phyloP scores from a whole-genome alignment of 352 stramenopile species.

The Globisporangium polare region DNA sequence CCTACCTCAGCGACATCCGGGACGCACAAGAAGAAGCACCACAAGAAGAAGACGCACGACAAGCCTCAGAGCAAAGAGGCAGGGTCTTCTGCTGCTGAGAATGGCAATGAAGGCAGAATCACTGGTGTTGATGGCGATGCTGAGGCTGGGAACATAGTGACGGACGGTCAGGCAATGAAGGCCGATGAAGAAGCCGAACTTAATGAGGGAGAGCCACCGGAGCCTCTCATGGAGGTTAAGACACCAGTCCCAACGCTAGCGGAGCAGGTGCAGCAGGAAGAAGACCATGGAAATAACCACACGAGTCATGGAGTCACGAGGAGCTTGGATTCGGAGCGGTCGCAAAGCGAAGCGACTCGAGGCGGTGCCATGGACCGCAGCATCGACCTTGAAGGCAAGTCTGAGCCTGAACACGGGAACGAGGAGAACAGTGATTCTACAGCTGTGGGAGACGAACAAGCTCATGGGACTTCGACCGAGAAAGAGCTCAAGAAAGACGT shows the following conservation, averaged over 20 bases:
- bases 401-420: neutral
- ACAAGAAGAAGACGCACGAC: slow-evolving; percentile 25
- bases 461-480: neutral
- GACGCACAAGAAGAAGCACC: slow-evolving; percentile 13
- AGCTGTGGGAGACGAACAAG: neutral
- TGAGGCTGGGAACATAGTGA: neutral
- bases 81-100: neutral
- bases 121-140: neutral
- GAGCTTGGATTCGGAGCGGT: neutral
- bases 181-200: neutral
- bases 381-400: neutral
- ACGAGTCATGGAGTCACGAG: neutral
- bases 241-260: neutral
- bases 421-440: neutral
- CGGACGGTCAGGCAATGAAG: neutral
- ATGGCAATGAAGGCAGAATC: neutral
- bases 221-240: neutral
- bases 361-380: neutral
- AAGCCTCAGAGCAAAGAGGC: slow-evolving; percentile 12
- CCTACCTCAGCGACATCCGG: neutral
- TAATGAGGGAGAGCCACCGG: neutral
- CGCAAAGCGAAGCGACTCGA: neutral
- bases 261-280: neutral
- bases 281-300: neutral
- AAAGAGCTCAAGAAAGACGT: neutral